These are phyloP conservation scores for Cladorrhinum samala DNA, from an alignment of 495 filamentous ascomycete genomes.

Conservation along the genomic window DNA sequence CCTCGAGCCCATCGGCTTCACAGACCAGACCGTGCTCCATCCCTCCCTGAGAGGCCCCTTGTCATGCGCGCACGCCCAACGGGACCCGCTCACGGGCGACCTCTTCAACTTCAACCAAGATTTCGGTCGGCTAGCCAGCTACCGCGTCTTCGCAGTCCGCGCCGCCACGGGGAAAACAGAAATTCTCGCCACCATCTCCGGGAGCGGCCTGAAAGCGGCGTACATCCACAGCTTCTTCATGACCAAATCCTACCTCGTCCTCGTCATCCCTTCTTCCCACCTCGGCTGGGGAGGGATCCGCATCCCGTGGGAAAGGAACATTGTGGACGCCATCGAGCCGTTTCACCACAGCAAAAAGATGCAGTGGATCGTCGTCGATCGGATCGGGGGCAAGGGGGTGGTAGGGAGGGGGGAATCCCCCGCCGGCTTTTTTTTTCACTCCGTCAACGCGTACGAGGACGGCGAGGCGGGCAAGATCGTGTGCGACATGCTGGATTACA, in stretches of 20 bases:
- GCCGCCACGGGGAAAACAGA: constrained; percentile 56
- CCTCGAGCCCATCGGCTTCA: constrained; percentile 59
- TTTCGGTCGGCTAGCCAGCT: constrained; percentile 32
- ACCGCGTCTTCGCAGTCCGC: constrained; percentile 60
- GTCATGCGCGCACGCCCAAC: constrained; percentile 61
- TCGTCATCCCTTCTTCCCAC: constrained; percentile 55
- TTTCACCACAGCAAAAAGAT: constrained; percentile 47
- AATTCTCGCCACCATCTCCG: constrained; percentile 61
- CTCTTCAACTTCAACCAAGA: constrained; percentile 74
- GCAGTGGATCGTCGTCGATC: constrained; percentile 66
- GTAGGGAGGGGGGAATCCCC: constrained; percentile 53
- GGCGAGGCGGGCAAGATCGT: constrained; percentile 25
- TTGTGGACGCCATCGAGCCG: constrained; percentile 48
- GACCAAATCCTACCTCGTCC: constrained; percentile 56
- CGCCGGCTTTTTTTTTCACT: constrained; percentile 70
- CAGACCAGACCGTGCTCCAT: constrained; percentile 53
- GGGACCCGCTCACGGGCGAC: constrained; percentile 65
- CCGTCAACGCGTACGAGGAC: constrained; percentile 68
- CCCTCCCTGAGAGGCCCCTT: constrained; percentile 58
- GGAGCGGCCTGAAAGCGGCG: constrained; percentile 26
- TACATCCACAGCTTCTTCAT: constrained; percentile 74
- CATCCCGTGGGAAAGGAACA: constrained; percentile 51
- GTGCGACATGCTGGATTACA: constrained; percentile 52
- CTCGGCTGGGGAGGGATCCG: constrained; percentile 42
- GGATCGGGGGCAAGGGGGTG: constrained; percentile 44